These are phyloP conservation scores for Punica granatum DNA, from an alignment of 345 rosid genomes.

Conservation along the genomic window DNA sequence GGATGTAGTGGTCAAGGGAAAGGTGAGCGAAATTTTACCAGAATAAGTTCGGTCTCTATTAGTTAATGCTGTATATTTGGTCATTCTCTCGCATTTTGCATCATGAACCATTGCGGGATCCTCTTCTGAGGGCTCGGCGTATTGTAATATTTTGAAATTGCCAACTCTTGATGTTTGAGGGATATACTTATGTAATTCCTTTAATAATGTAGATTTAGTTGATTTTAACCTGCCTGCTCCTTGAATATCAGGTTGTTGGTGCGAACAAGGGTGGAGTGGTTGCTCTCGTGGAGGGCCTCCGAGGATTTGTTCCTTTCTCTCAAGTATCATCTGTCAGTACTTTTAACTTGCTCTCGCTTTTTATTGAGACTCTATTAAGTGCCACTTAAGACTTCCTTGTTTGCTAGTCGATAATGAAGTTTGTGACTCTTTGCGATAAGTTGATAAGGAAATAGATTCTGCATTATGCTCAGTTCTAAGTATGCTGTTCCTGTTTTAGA, in stretches of 20 bases:
- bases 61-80: neutral
- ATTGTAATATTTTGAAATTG: too few species aligned
- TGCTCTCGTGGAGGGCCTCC: slow-evolving; percentile 72
- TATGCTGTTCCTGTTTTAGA: slow-evolving; percentile 29
- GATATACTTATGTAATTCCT: neutral
- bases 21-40: slow-evolving; percentile 33
- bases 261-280: slow-evolving; percentile 95
- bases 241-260: slow-evolving; percentile 51
- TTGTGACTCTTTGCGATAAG: neutral
- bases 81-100: neutral
- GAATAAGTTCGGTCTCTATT: neutral
- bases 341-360: slow-evolving; percentile 6
- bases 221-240: neutral
- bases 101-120: neutral
- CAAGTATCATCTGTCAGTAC: slow-evolving; percentile 73
- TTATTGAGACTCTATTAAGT: neutral
- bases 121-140: neutral
- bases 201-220: neutral
- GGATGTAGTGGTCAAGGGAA: slow-evolving; percentile 84
- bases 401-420: neutral
- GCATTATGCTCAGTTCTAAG: neutral
- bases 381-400: neutral
- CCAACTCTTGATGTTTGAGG: neutral
- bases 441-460: neutral
- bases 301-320: slow-evolving; percentile 94